Conservation (phyloP, 176 grass and related monocot genomes). For the Urochloa ruziziensis region DNA sequence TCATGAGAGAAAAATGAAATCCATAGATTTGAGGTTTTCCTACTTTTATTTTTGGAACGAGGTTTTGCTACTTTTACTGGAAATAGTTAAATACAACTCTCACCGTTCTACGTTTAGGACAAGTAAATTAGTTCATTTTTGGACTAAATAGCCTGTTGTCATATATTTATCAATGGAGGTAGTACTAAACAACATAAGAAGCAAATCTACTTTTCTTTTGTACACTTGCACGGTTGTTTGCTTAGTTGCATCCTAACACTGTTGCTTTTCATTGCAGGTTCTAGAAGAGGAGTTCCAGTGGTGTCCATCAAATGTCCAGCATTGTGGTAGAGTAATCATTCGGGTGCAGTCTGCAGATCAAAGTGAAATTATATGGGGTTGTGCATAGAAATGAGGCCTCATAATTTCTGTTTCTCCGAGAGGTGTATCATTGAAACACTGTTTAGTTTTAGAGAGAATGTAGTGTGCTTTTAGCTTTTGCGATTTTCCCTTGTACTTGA, state of each 20-base stretch:
- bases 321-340: conserved; percentile 7
- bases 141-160: too few relatives aligned
- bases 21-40: not conserved
- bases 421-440: not conserved
- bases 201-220: not conserved
- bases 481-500: not conserved
- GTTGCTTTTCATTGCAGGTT: conserved; percentile 14
- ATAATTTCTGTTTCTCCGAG: not conserved
- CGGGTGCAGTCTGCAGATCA: not conserved
- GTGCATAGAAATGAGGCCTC: conserved; percentile 13
- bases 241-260: not conserved
- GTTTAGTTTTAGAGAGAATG: not conserved
- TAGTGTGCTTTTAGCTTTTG: conserved; percentile 9
- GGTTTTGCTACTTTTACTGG: not conserved
- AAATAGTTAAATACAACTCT: not conserved
- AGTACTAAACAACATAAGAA: not conserved
- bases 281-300: not conserved
- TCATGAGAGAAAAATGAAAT: not conserved
- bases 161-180: too few relatives aligned
- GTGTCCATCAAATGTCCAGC: not conserved
- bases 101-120: too few relatives aligned
- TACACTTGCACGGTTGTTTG: not conserved
- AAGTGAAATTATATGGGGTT: not conserved
- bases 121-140: too few relatives aligned
- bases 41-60: conserved; percentile 1